Conservation (phyloP, 2,329 filamentous ascomycete species). For the Blastomyces parvus region DNA sequence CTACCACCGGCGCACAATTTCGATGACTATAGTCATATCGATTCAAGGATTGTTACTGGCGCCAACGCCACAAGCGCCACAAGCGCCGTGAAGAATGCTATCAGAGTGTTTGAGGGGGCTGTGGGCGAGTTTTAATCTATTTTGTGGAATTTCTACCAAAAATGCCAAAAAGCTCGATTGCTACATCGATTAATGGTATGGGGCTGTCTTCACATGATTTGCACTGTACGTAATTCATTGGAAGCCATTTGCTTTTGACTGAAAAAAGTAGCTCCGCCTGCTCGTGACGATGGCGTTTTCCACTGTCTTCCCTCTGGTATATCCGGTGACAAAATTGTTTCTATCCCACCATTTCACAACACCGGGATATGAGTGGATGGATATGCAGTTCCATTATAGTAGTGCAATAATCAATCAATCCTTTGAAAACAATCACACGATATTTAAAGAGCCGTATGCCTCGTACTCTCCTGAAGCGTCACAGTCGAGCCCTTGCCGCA, state of each 20-base stretch:
- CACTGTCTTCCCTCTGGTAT: not conserved
- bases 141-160: not conserved
- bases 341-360: not conserved
- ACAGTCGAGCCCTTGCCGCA: not conserved
- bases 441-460: not conserved
- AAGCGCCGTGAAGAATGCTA: conserved; percentile 32
- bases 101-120: conserved; percentile 30
- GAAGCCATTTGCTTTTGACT: not conserved
- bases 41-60: conserved; percentile 30
- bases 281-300: not conserved
- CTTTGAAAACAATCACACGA: not conserved
- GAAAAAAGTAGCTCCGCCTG: not conserved
- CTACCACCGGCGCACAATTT: conserved; percentile 12
- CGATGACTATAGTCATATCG: conserved; percentile 16
- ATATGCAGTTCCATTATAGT: not conserved
- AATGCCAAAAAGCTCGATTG: not conserved
- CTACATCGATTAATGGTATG: not conserved
- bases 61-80: conserved; percentile 36
- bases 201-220: not conserved
- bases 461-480: not conserved
- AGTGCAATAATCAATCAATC: not conserved
- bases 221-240: conserved; percentile 1
- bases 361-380: not conserved
- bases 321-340: not conserved
- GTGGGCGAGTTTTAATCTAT: conserved; percentile 11